A percentile compares a stretch with the other conserved stretches of the same genome.
Evolutionary conservation across 2,329 filamentous ascomycete species (phyloP).

Genomic region (Graphium sp.): DNA sequence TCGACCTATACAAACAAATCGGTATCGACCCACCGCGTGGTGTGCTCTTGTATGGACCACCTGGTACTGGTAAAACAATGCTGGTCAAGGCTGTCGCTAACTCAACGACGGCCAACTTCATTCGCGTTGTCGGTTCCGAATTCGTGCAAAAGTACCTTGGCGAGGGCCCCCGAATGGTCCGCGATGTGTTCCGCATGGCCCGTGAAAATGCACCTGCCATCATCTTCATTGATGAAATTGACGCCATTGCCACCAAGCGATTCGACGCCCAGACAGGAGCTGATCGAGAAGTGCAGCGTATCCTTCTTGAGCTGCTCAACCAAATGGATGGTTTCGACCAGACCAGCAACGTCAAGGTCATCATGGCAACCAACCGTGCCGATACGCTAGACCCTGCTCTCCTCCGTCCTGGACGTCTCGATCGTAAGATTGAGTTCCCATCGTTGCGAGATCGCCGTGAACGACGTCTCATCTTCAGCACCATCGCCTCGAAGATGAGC

Average conservation of each 20-base stretch:
- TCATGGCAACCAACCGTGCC: constrained; percentile 98
- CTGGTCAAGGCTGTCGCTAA: constrained; percentile 97
- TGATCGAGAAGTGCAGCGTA: constrained; percentile 96
- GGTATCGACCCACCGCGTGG: constrained; percentile 95
- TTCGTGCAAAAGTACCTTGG: constrained; percentile 98
- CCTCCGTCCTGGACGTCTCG: constrained; percentile 83
- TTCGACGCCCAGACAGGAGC: constrained; percentile 98
- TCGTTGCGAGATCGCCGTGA: constrained; percentile 84
- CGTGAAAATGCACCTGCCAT: constrained; percentile 95
- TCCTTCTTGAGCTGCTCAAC: constrained; percentile 90
- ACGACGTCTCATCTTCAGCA: constrained; percentile 88
- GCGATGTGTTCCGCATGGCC: constrained; percentile 98
- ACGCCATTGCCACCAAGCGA: constrained; percentile 96
- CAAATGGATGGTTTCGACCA: constrained; percentile 99
- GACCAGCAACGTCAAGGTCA: constrained; percentile 97
- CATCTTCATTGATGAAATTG: constrained; percentile 99
- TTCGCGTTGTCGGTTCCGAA: constrained; percentile 93
- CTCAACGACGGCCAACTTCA: constrained; percentile 94
- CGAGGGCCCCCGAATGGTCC: constrained; percentile 95
- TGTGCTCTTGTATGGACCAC: constrained; percentile 89
- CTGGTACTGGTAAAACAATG: constrained; percentile 94
- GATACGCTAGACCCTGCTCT: constrained; percentile 93
- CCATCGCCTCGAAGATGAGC: constrained; percentile 96
- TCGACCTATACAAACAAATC: constrained; percentile 97
- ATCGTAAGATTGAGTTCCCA: constrained; percentile 99